These are phyloP conservation scores for Fusarium goolgardi DNA, from an alignment of 2,329 filamentous ascomycete species.

Conservation along the genomic window DNA sequence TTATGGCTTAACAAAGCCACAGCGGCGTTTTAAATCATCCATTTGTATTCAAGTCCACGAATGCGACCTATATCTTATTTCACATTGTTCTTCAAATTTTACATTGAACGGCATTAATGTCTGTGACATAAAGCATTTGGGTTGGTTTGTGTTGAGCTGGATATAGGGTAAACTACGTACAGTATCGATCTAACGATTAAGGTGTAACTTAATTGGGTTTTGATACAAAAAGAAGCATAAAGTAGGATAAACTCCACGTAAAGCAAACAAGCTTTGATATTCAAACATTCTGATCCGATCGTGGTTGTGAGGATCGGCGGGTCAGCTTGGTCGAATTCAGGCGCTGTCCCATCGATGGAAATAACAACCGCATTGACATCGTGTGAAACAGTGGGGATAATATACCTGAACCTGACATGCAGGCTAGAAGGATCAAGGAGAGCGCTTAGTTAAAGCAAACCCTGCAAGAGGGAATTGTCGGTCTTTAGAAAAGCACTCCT, in stretches of 20 bases:
- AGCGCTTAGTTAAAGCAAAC: not conserved
- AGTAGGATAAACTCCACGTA: not conserved
- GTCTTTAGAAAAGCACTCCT: not conserved
- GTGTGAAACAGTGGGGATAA: constrained; percentile 12
- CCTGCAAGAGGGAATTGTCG: not conserved
- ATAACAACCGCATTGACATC: constrained; percentile 3
- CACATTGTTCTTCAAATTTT: not conserved
- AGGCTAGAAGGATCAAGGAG: constrained; percentile 6
- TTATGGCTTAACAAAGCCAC: too few relatives aligned
- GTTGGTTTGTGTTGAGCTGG: not conserved
- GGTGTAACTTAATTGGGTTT: not conserved
- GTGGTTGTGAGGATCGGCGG: not conserved
- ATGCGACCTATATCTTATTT: not conserved
- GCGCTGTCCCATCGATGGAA: not conserved
- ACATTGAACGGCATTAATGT: not conserved
- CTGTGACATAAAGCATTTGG: too few relatives aligned
- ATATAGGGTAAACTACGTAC: not conserved
- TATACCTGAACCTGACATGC: not conserved
- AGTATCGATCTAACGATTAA: not conserved
- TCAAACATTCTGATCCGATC: constrained; percentile 2
- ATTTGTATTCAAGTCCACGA: too few relatives aligned
- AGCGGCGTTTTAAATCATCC: not conserved
- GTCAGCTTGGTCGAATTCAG: not conserved
- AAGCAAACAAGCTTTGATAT: not conserved
- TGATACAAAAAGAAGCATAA: not conserved